Evolutionary conservation across 73 alveolate genomes (phyloP).

Genomic region (Blepharisma stoltei): DNA sequence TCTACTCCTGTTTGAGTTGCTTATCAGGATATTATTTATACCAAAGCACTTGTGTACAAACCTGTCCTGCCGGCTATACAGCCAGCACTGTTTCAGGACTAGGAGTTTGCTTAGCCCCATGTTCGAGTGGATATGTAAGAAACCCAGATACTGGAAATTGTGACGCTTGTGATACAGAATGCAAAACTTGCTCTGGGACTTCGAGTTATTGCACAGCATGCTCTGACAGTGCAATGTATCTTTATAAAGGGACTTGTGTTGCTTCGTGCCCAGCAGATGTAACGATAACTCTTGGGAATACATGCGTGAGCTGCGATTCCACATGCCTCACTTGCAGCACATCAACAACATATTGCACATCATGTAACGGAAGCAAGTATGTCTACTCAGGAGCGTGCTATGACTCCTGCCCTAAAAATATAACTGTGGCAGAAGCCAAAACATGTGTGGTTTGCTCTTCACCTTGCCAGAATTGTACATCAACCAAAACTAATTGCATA

Average conservation of each 20-base stretch:
- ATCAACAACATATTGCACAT: neutral
- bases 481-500: neutral
- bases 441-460: neutral
- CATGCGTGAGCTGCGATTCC: neutral
- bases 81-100: neutral
- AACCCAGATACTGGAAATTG: slow-evolving; percentile 4
- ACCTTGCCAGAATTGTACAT: neutral
- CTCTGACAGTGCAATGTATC: neutral
- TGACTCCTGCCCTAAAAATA: neutral
- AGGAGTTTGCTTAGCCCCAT: slow-evolving; percentile 13
- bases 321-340: neutral
- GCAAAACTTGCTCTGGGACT: neutral
- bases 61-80: neutral
- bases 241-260: neutral
- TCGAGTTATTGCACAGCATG: neutral
- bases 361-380: slow-evolving; percentile 4
- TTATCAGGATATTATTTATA: slow-evolving; percentile 15
- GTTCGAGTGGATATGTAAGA: neutral
- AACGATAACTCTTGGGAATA: neutral
- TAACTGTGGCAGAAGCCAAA: slow-evolving; percentile 2
- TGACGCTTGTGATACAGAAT: neutral
- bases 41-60: neutral
- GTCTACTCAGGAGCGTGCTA: neutral
- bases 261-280: neutral
- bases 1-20: neutral